Base-by-base conservation (phyloP, 495 filamentous ascomycete species). In the Sphaerosporella brunnea region DNA sequence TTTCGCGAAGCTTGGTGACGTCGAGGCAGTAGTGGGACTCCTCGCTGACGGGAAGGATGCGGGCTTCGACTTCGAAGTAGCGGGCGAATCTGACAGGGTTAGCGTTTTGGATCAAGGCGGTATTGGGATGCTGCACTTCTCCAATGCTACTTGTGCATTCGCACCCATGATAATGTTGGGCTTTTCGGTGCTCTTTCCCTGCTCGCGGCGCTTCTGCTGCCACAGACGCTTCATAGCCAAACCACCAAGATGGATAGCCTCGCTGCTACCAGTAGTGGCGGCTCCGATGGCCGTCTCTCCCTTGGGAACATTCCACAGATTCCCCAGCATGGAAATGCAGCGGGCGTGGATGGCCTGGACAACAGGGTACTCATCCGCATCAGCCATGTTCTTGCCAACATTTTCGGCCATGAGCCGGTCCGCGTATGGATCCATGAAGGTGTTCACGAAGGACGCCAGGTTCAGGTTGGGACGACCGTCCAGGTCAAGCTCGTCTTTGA, bases 81-180 rank as follows among this genome's bases (percentile, higher is more conserved):
- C 80, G 64, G 2, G 80, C 75, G 51, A 75, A 32, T 32, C 28
- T 32, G 28, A 13, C n/a, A n/a, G n/a, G n/a, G n/a, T 74, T n/a
- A n/a, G n/a, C n/a, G n/a, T 44, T 49, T 2, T 24, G 51, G 25
- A 54, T 21, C 20, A 21, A 24, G 19, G 8, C 10, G 16, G 16
- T 36, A 4, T 1, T 19, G 32, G 20, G 24, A 15, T 16, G 4
- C 13, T 62, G 32, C 66, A 75, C 56, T 84, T 84, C 63, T 81
- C 76, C 21, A 85, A 66, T 2, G 79, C 79, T 4, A 84, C 80
- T 56, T 84, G 80, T 13, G 79, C 78, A 59, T 85, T 85, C 16
- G 77, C 69, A 1, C 80, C 80, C 79, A 85, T 82, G 51, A 84
- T 65, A 55, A 84, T 82, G 58, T 84, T 85, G 4, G 80, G 79